Conservation (phyloP, 441 rosid genomes). For the Jatropha podagrica region DNA sequence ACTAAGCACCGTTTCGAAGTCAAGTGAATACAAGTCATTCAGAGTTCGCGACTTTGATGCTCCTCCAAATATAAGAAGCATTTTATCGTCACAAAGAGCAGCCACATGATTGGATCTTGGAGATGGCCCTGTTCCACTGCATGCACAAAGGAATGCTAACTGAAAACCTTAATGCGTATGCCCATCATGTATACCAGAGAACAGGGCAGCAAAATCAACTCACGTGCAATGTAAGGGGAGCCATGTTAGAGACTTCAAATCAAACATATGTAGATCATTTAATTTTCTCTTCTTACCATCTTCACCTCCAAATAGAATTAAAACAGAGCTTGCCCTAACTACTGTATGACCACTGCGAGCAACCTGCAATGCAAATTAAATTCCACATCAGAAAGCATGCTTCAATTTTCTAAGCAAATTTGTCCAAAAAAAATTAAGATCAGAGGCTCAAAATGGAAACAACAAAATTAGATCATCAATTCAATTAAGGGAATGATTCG, state of each 20-base stretch:
- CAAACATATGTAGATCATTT: slow-evolving; percentile 95
- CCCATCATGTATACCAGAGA: not conserved
- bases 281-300: slow-evolving; percentile 87
- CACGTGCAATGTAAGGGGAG: slow-evolving; percentile 97
- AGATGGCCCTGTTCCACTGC: slow-evolving; percentile 89
- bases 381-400: slow-evolving; percentile 9
- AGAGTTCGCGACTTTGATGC: slow-evolving; percentile 75
- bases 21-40: slow-evolving; percentile 90
- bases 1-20: slow-evolving; percentile 82
- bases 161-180: slow-evolving; percentile 7
- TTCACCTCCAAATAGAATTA: slow-evolving; percentile 94
- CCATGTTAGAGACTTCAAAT: slow-evolving; percentile 93
- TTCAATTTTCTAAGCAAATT: not conserved
- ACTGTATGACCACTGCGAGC: slow-evolving; percentile 90
- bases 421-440: not conserved
- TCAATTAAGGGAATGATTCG: not conserved
- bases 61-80: slow-evolving; percentile 85
- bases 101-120: slow-evolving; percentile 90
- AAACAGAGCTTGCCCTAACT: slow-evolving; percentile 73
- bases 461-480: not conserved
- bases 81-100: slow-evolving; percentile 80
- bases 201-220: slow-evolving; percentile 29
- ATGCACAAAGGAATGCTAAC: slow-evolving; percentile 10
- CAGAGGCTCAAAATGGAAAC: not conserved
- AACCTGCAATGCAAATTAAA: slow-evolving; percentile 43